Conservation (phyloP, 1,284 basidiomycete species). For the Leccinum subfulvum region DNA sequence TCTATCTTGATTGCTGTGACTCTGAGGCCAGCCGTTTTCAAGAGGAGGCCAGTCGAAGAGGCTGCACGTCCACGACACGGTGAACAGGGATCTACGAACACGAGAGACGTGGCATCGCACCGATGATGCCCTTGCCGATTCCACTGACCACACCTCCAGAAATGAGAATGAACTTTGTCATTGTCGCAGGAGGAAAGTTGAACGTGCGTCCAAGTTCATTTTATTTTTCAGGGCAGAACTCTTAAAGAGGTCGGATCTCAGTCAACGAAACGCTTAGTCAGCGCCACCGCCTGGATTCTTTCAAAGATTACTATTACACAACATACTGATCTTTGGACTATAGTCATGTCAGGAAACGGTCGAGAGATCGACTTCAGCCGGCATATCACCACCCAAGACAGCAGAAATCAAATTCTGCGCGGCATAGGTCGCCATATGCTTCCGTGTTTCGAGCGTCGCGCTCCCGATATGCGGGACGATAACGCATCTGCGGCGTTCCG, state of each 20-base stretch:
- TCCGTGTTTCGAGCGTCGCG: conserved; percentile 82
- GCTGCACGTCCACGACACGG: conserved; percentile 47
- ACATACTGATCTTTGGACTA: conserved; percentile 24
- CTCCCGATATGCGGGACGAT: conserved; percentile 90
- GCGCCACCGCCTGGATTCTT: neutral
- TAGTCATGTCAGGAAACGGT: conserved; percentile 40
- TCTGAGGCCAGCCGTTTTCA: conserved; percentile 94
- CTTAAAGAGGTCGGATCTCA: neutral
- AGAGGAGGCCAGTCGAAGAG: conserved; percentile 92
- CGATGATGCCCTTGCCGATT: conserved; percentile 93
- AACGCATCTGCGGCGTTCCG: conserved; percentile 51
- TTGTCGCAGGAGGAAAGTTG: conserved; percentile 11
- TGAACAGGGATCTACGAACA: conserved; percentile 25
- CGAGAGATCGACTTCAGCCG: conserved; percentile 45
- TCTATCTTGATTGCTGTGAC: conserved; percentile 99
- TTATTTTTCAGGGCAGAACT: neutral
- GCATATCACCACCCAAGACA: conserved; percentile 52
- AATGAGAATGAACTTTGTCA: conserved; percentile 90
- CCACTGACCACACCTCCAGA: conserved; percentile 92
- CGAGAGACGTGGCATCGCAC: conserved; percentile 48
- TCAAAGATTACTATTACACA: too few relatives aligned
- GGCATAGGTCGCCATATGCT: conserved; percentile 78
- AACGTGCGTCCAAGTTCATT: neutral
- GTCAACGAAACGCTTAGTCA: neutral
- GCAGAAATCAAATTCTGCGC: conserved; percentile 65